phyloP scores from a whole-genome alignment of 306 rosid species.

The Dalbergia cultrata region DNA sequence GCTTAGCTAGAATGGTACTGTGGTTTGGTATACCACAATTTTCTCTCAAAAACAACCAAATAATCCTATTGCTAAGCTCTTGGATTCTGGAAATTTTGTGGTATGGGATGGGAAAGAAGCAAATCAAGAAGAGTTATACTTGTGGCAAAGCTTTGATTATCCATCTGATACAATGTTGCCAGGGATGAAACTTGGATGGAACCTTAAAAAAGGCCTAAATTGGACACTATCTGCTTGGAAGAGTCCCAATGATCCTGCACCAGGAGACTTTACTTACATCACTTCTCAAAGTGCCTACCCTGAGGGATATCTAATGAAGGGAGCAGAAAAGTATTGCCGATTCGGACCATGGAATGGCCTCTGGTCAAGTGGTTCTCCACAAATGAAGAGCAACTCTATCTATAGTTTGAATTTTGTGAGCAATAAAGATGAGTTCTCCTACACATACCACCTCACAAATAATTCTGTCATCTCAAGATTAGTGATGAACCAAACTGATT shows the following conservation, averaged over 20 bases:
- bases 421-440: neutral
- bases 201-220: neutral
- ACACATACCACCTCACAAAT: neutral
- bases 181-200: slow-evolving; percentile 43
- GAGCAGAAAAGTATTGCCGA: neutral
- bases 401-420: neutral
- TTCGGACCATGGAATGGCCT: slow-evolving; percentile 42
- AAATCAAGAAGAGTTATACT: neutral
- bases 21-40: slow-evolving; percentile 22
- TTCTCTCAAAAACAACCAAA: neutral
- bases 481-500: neutral
- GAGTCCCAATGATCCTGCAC: slow-evolving; percentile 45
- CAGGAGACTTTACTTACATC: neutral
- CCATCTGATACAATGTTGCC: slow-evolving; percentile 30
- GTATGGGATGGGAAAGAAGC: slow-evolving; percentile 41
- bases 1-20: slow-evolving; percentile 1
- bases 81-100: slow-evolving; percentile 49
- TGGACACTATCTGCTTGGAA: slow-evolving; percentile 36
- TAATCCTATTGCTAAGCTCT: slow-evolving; percentile 30
- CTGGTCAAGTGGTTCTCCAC: neutral
- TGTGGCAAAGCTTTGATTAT: slow-evolving; percentile 52
- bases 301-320: neutral
- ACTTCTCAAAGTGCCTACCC: neutral
- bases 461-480: neutral
- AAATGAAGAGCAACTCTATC: too few relatives aligned